Evolutionary conservation across 169 alveolate species (phyloP), one percentile per base, ranked within the genome.

Genomic region (Plasmodium ovale): DNA sequence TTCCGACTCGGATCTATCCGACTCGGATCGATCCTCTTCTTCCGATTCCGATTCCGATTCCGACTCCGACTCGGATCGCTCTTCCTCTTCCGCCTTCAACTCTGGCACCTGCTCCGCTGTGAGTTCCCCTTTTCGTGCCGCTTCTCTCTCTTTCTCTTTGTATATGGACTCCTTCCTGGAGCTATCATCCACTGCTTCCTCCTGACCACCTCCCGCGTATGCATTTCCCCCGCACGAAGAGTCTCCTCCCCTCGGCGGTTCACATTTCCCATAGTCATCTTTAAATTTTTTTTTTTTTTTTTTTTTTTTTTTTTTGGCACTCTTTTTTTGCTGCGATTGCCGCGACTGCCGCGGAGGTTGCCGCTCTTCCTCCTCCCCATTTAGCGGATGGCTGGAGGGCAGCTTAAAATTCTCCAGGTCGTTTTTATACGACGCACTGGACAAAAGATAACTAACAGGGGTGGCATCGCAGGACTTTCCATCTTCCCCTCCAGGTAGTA

Each of bases 321-420:
- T 29, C 4, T 1, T 27, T n/a, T 29, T 29, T 10, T 0, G 3
- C 16, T 47, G 2, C 16, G 19, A 14, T 47, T 21, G 0, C 16
- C 56, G 12, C 0, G 25, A 3, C 16, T n/a, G n/a, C n/a, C n/a
- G n/a, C n/a, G n/a, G n/a, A 12, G 6, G 23, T 53, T 2, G 37
- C 12, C 60, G 1, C 77, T 67, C 21, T 3, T 67, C 31, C 31
- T 21, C 44, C 9, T 60, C 69, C 1, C 44, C 77, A 68, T 77
- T 77, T 37, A 77, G 35, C 23, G 58, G 59, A 44, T 77, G 88
- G 25, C 77, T 77, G 4, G 53, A 49, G 10, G 88, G 88, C 9
- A 77, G 47, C 14, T 60, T 51, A 53, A 77, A 59, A 62, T 77
- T 62, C 23, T 77, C 88, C 16, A 77, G 42, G n/a, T 60, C 72